A percentile compares a stretch with the other conserved stretches of the same genome.
phyloP scores from a whole-genome alignment of 495 filamentous ascomycete species.

The Xylaria sp. region DNA sequence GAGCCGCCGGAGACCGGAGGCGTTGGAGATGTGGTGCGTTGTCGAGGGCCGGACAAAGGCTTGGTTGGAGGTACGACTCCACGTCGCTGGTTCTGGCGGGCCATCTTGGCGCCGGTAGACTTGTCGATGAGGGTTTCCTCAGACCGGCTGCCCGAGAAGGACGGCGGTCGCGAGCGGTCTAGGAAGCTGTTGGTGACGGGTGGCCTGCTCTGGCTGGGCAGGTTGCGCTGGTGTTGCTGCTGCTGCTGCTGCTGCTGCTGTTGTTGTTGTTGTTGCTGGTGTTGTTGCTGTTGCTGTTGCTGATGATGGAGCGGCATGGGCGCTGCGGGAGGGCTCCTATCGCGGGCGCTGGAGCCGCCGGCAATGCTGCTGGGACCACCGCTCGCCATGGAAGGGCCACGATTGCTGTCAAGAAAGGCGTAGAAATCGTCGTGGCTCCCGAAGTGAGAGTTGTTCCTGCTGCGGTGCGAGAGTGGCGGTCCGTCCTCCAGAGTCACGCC shows the following conservation, averaged over 20 bases:
- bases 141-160: slow-evolving; percentile 40
- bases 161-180: slow-evolving; percentile 35
- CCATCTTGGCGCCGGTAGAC: slow-evolving; percentile 28
- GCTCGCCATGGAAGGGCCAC: slow-evolving; percentile 29
- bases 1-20: slow-evolving; percentile 32
- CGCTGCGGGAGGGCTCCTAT: slow-evolving; percentile 24
- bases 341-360: slow-evolving; percentile 3
- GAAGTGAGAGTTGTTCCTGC: slow-evolving; percentile 30
- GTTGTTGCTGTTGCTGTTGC: slow-evolving; percentile 35
- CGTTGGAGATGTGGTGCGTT: slow-evolving; percentile 34
- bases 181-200: slow-evolving; percentile 35
- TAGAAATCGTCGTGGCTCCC: slow-evolving; percentile 43
- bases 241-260: slow-evolving; percentile 35
- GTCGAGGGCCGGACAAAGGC: slow-evolving; percentile 26
- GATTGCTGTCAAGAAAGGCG: slow-evolving; percentile 41
- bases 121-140: slow-evolving; percentile 41
- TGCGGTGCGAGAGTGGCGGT: slow-evolving; percentile 14
- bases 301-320: slow-evolving; percentile 24
- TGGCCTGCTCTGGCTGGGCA: slow-evolving; percentile 35
- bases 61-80: slow-evolving; percentile 28
- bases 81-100: slow-evolving; percentile 40
- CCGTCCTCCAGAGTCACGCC: slow-evolving; percentile 23
- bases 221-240: slow-evolving; percentile 37
- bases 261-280: too few species aligned
- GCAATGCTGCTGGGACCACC: slow-evolving; percentile 8